Evolutionary conservation across 768 basidiomycete genomes (phyloP), one percentile per base, ranked within the genome.

Genomic region (Pleurotus pulmonarius): DNA sequence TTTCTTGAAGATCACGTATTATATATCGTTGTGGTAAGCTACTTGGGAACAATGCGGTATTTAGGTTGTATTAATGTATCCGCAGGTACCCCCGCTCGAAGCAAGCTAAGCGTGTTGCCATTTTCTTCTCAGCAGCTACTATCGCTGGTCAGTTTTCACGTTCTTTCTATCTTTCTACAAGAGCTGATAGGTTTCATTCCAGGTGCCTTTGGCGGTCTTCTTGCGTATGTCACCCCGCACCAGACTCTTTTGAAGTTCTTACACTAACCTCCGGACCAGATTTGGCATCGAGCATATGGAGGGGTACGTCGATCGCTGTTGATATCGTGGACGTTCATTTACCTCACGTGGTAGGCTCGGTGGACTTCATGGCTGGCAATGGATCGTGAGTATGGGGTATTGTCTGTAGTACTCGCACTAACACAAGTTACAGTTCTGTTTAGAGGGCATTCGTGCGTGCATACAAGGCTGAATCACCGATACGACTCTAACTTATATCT

Each of bases 111-210:
- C 81, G 82, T 3, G 73, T 83, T 46, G 78, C 83, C 3, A 65
- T 82, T 43, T 84, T 84, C 69, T 83, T 83, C 65, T 77, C 78
- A 8, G 78, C 81, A 25, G 81, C 83, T 2, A 82, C 80, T 2
- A 63, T 78, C 7, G 74, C 81, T 5, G 81, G 78, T 66, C 29
- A 13, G 65, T 53, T 16, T 46, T 45, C 34, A 37, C n/a, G 20
- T 25, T 41, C 1, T 4, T 1, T 38, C 46, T 3, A 24, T 53
- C 22, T 25, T 51, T 16, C 34, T 5, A 12, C 40, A 15, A 48
- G 38, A 15, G 39, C 5, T 41, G 11, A 41, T n/a, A 43, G 15
- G 12, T 41, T 45, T n/a, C 3, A 5, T 29, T 15, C 5, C 16
- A 66, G 74, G 75, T 55, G 77, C 74, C 1, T 79, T 79, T 39